Base-by-base conservation (phyloP, 1,284 basidiomycete genomes). In the Abortiporus biennis region DNA sequence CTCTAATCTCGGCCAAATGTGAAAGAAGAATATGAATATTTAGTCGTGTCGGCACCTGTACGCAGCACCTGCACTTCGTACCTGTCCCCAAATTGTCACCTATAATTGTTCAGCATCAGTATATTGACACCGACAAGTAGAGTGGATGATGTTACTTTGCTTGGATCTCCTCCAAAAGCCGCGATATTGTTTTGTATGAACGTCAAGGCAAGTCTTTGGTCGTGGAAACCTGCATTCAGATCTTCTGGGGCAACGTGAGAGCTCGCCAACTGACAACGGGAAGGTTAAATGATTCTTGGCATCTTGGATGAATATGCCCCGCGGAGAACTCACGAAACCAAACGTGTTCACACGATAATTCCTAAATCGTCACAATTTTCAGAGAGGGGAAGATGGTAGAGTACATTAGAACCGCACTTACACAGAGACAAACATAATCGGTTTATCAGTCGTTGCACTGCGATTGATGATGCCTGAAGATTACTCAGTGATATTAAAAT, bases 61-160 rank as follows among this genome's bases (percentile, higher is more conserved):
- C n/a, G n/a, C n/a, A n/a, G n/a, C n/a, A n/a, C n/a, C n/a, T n/a
- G n/a, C n/a, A n/a, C 2, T 22, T 24, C 47, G 42, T 50, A 76
- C 76, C 60, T 78, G 74, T 6, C 76, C 76, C 75, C 76, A 78
- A 21, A 78, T 73, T 9, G 76, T 78, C 16, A 78, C 72, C 76
- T 79, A 40, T 6, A 42, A 17, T n/a, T 29, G 34, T 25, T 12
- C 21, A 21, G 31, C n/a, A 22, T 27, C 8, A 33, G 35, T 17
- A 34, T 23, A 27, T 21, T 15, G 15, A 3, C 25, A 20, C 19
- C 19, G 15, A 27, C 19, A 24, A 11, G 16, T 25, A 3, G n/a
- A 25, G 16, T 19, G 6, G 8, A 32, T 13, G 21, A 24, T 41
- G 16, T 19, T 45, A 76, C 77, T 62, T 79, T 80, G 30, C 55